Conservation (phyloP, 208 protist species). For the Leishmania arabica region DNA sequence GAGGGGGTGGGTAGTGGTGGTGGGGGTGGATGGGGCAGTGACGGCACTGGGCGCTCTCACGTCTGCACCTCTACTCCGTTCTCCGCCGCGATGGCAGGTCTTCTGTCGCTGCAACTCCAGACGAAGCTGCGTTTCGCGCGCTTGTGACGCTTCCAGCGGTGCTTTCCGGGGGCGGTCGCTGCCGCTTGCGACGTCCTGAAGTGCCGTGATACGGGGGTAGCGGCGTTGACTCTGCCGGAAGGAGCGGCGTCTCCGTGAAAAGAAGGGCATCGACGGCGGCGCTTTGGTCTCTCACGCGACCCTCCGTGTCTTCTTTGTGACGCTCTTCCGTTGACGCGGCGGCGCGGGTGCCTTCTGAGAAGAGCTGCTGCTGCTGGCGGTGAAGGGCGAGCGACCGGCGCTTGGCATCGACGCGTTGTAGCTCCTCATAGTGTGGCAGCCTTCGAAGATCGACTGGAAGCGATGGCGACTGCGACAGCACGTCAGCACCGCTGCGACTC, state of each 20-base stretch:
- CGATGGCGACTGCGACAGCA: background rate
- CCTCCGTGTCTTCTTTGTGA: background rate
- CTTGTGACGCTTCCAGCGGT: background rate
- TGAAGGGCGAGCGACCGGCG: constrained; percentile 12
- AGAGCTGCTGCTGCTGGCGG: constrained; percentile 10
- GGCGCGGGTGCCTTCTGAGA: background rate
- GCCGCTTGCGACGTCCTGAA: constrained; percentile 18
- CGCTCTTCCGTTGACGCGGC: background rate
- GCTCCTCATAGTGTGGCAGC: constrained; percentile 20
- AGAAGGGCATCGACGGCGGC: constrained; percentile 13
- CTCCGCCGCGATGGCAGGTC: background rate
- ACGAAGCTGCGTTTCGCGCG: background rate
- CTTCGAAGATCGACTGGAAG: background rate
- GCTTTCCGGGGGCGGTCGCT: constrained; percentile 4
- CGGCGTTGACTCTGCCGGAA: background rate
- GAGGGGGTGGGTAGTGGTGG: background rate
- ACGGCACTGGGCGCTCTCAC: background rate
- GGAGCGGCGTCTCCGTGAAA: constrained; percentile 27
- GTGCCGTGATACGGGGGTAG: background rate
- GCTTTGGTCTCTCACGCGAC: background rate
- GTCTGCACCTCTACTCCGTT: constrained; percentile 5
- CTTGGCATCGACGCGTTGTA: constrained; percentile 16
- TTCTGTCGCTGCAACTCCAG: background rate
- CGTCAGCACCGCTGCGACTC: background rate
- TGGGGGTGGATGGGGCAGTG: background rate